Percentiles rank a stretch among this genome's conserved stretches.
Conservation (phyloP, 345 rosid species). For the Limnanthes douglasii region DNA sequence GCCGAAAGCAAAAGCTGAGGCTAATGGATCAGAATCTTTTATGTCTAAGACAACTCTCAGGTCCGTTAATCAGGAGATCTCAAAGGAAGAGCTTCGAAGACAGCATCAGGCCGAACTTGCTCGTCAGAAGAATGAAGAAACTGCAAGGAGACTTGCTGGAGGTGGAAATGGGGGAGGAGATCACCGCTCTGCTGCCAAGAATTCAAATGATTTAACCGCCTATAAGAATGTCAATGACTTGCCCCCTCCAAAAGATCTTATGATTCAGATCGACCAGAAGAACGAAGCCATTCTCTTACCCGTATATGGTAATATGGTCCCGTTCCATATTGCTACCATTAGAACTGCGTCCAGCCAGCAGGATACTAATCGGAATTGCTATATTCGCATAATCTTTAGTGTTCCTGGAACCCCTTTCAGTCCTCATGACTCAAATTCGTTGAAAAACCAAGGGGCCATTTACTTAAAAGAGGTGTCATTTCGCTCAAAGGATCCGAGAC, state of each 20-base stretch:
- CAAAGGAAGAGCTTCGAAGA: slow-evolving; percentile 87
- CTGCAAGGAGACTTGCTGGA: slow-evolving; percentile 91
- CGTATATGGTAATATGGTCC: slow-evolving; percentile 76
- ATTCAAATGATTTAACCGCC: slow-evolving; percentile 59
- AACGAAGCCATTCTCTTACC: slow-evolving; percentile 82
- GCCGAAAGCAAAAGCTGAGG: slow-evolving; percentile 21
- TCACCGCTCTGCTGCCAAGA: slow-evolving; percentile 35
- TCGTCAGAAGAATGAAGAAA: slow-evolving; percentile 94
- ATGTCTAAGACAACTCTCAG: slow-evolving; percentile 69
- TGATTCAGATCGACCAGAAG: slow-evolving; percentile 82
- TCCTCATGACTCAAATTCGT: slow-evolving; percentile 57
- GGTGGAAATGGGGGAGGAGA: slow-evolving; percentile 45
- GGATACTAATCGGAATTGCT: slow-evolving; percentile 68
- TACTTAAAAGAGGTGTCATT: slow-evolving; percentile 80
- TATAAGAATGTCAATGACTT: slow-evolving; percentile 83
- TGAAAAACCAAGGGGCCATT: slow-evolving; percentile 59
- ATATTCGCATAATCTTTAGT: slow-evolving; percentile 69
- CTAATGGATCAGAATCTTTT: slow-evolving; percentile 22
- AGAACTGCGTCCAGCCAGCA: slow-evolving; percentile 88
- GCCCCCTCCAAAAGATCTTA: slow-evolving; percentile 53
- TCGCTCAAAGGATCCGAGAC: slow-evolving; percentile 86
- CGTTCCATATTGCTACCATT: slow-evolving; percentile 82
- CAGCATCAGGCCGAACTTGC: slow-evolving; percentile 99
- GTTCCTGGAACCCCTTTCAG: slow-evolving; percentile 81
- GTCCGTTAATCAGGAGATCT: slow-evolving; percentile 77